Percentiles rank a stretch among this genome's conserved stretches.
phyloP scores from a whole-genome alignment of 1,284 basidiomycete species.

The Wallemia hederae region DNA sequence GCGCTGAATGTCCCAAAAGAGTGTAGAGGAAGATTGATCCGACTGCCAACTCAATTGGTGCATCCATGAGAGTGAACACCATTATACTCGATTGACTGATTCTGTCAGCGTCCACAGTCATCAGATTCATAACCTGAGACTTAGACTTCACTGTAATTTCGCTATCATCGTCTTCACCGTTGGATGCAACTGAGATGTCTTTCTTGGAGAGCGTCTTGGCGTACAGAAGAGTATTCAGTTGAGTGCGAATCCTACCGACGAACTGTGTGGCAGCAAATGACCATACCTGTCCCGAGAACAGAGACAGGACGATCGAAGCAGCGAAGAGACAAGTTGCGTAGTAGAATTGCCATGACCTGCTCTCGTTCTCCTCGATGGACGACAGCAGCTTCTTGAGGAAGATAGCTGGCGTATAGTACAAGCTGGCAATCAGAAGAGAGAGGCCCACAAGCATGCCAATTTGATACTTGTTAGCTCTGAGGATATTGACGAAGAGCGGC shows the following conservation, averaged over 20 bases:
- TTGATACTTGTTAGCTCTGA: background rate
- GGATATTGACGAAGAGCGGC: background rate
- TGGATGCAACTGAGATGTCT: constrained; percentile 35
- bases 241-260: constrained; percentile 11
- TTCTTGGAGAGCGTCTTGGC: constrained; percentile 68
- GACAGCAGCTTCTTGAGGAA: background rate
- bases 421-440: background rate
- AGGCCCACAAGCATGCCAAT: background rate
- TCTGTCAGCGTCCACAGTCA: constrained; percentile 71
- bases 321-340: background rate
- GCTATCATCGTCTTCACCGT: constrained; percentile 22
- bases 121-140: constrained; percentile 59
- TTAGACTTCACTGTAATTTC: constrained; percentile 61
- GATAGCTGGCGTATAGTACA: background rate
- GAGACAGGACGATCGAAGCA: background rate
- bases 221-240: constrained; percentile 61
- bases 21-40: constrained; percentile 19
- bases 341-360: background rate
- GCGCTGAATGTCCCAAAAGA: constrained; percentile 18
- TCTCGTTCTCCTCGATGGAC: background rate
- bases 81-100: constrained; percentile 20
- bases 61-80: constrained; percentile 24
- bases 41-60: constrained; percentile 58
- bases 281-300: background rate
- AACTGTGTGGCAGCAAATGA: background rate